Percentiles rank a stretch among this genome's conserved stretches.
Evolutionary conservation across 495 filamentous ascomycete genomes (phyloP).

Genomic region (Aspergillus indologenus): DNA sequence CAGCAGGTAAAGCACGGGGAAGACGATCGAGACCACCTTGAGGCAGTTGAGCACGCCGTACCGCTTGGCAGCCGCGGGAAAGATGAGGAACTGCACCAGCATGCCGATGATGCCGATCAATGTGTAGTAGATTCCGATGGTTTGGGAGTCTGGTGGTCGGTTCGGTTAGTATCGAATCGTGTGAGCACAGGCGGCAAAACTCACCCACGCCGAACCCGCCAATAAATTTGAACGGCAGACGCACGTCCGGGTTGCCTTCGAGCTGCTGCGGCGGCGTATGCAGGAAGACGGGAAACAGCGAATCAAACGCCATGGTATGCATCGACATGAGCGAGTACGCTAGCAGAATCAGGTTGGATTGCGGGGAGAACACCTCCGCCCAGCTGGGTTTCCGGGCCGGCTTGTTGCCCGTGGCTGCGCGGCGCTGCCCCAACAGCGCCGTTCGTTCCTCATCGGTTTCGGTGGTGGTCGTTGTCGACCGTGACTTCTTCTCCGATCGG

Average conservation of each 20-base stretch:
- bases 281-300: slow-evolving; percentile 77
- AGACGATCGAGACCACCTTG: slow-evolving; percentile 55
- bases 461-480: slow-evolving; percentile 16
- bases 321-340: slow-evolving; percentile 73
- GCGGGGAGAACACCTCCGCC: slow-evolving; percentile 66
- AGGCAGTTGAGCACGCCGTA: slow-evolving; percentile 71
- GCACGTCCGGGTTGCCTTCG: slow-evolving; percentile 51
- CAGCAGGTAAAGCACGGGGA: slow-evolving; percentile 68
- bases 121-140: slow-evolving; percentile 76
- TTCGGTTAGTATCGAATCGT: not conserved
- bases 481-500: not conserved
- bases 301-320: slow-evolving; percentile 76
- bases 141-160: slow-evolving; percentile 46
- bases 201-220: slow-evolving; percentile 70
- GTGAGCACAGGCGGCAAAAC: slow-evolving; percentile 7
- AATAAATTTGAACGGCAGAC: slow-evolving; percentile 73
- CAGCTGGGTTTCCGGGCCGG: slow-evolving; percentile 46
- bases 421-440: slow-evolving; percentile 27
- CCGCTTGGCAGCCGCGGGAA: slow-evolving; percentile 63
- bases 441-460: slow-evolving; percentile 40
- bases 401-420: slow-evolving; percentile 11
- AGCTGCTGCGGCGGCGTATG: slow-evolving; percentile 62
- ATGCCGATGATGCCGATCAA: slow-evolving; percentile 69
- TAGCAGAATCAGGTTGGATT: slow-evolving; percentile 72
- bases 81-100: slow-evolving; percentile 74